Percentiles rank a stretch among this genome's conserved stretches.
Conservation (phyloP, 371 early-diverging fungal species). For the Rhizomucor pusillus region DNA sequence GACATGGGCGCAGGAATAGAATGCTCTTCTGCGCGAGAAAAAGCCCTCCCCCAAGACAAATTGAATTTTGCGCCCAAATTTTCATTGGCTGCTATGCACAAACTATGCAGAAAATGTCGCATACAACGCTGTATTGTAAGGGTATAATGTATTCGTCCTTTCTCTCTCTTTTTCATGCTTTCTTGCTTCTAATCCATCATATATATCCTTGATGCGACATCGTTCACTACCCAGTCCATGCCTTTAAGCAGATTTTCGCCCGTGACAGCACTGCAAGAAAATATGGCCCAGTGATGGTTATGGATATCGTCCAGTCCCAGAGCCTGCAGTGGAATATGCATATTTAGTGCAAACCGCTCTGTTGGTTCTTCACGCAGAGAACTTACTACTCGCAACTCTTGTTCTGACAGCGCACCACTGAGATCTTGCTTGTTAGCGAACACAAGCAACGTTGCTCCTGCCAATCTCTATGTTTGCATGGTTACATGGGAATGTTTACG, state of each 20-base stretch:
- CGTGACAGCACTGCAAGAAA: slow-evolving; percentile 87
- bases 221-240: slow-evolving; percentile 92
- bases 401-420: slow-evolving; percentile 70
- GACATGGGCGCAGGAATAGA: too few species aligned
- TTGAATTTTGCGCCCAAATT: too few species aligned
- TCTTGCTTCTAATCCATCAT: slow-evolving; percentile 49
- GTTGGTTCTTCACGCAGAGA: too few species aligned
- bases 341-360: not conserved
- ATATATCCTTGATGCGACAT: slow-evolving; percentile 88
- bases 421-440: slow-evolving; percentile 98
- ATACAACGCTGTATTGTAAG: too few species aligned
- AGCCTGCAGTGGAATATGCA: slow-evolving; percentile 34
- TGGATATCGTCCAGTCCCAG: slow-evolving; percentile 73
- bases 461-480: slow-evolving; percentile 65
- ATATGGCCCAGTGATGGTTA: slow-evolving; percentile 92
- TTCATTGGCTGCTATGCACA: too few species aligned
- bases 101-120: too few species aligned
- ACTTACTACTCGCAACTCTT: slow-evolving; percentile 69
- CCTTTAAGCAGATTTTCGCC: slow-evolving; percentile 85
- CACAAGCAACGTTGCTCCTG: slow-evolving; percentile 73
- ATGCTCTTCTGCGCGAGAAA: too few species aligned
- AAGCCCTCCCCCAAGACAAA: too few species aligned
- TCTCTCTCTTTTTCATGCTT: not conserved
- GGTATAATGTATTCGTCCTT: not conserved
- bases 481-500: too few species aligned